A percentile compares a stretch with the other conserved stretches of the same genome.
These are phyloP conservation scores for Aspergillus awamori DNA, from an alignment of 2,329 filamentous ascomycete species.

Conservation along the genomic window DNA sequence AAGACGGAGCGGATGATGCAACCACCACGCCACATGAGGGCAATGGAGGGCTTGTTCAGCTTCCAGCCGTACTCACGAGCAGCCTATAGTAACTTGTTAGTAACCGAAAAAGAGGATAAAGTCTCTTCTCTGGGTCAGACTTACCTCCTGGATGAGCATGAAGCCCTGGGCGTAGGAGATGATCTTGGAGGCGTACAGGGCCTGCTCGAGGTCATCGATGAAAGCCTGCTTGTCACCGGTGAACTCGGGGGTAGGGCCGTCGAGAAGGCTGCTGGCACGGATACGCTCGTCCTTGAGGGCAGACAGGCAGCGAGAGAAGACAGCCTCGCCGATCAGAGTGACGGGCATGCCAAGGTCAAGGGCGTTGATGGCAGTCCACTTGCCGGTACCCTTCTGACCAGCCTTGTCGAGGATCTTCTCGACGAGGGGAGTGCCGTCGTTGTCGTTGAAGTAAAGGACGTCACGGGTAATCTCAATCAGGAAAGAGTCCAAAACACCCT, in stretches of 20 bases:
- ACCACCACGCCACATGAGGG: conserved; percentile 99
- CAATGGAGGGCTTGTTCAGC: conserved; percentile 99
- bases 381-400: conserved; percentile 98
- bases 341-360: conserved; percentile 98
- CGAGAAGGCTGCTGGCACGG: conserved; percentile 76
- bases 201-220: conserved; percentile 97
- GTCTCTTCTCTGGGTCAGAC: conserved; percentile 32
- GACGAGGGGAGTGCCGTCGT: conserved; percentile 84
- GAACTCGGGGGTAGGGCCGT: conserved; percentile 78
- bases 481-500: conserved; percentile 97
- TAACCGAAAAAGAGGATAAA: too few species aligned
- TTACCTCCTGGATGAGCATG: conserved; percentile 98
- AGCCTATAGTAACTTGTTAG: conserved; percentile 59
- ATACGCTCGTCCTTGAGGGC: conserved; percentile 91
- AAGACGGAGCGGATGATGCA: conserved; percentile 99
- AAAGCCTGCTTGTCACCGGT: conserved; percentile 89
- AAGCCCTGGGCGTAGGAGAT: conserved; percentile 99
- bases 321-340: conserved; percentile 94
- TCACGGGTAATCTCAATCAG: conserved; percentile 98
- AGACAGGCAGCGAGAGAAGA: conserved; percentile 91
- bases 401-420: conserved; percentile 99
- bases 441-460: conserved; percentile 98
- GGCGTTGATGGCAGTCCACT: conserved; percentile 99
- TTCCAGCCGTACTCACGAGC: conserved; percentile 97
- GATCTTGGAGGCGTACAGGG: conserved; percentile 98